Percentiles rank a stretch among this genome's conserved stretches.
phyloP scores from a whole-genome alignment of 2,329 filamentous ascomycete species.

The Conoideocrella luteorostrata region DNA sequence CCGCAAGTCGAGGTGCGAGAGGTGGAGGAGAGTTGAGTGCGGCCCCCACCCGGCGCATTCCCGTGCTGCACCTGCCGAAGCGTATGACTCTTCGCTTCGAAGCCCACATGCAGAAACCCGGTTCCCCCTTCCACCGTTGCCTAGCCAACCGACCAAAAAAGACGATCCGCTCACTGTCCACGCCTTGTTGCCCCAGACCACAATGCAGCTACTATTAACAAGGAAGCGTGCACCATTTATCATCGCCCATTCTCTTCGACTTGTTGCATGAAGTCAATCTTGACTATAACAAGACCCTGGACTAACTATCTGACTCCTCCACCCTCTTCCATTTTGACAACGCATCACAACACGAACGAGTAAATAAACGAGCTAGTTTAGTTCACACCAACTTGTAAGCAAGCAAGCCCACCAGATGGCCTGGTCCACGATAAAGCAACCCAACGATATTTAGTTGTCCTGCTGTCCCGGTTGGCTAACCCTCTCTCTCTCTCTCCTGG shows the following conservation, averaged over 20 bases:
- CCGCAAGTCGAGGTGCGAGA: neutral
- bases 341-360: slow-evolving; percentile 1
- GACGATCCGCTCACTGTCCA: slow-evolving; percentile 16
- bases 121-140: too few relatives aligned
- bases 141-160: slow-evolving; percentile 14
- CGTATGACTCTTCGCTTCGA: neutral
- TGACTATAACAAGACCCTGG: neutral
- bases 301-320: too few relatives aligned
- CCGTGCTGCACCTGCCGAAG: too few relatives aligned
- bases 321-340: neutral
- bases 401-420: too few relatives aligned
- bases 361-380: neutral
- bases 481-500: too few relatives aligned
- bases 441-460: too few relatives aligned
- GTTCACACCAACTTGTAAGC: too few relatives aligned
- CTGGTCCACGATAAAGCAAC: too few relatives aligned
- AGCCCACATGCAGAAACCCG: too few relatives aligned
- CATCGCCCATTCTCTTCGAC: neutral
- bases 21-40: too few relatives aligned
- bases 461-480: too few relatives aligned
- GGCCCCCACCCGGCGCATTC: slow-evolving; percentile 8
- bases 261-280: neutral
- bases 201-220: neutral
- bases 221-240: neutral
- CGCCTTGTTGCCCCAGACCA: neutral